Evolutionary conservation across 164 flowering plant genomes (phyloP).

Genomic region (Kingdonia uniflora): DNA sequence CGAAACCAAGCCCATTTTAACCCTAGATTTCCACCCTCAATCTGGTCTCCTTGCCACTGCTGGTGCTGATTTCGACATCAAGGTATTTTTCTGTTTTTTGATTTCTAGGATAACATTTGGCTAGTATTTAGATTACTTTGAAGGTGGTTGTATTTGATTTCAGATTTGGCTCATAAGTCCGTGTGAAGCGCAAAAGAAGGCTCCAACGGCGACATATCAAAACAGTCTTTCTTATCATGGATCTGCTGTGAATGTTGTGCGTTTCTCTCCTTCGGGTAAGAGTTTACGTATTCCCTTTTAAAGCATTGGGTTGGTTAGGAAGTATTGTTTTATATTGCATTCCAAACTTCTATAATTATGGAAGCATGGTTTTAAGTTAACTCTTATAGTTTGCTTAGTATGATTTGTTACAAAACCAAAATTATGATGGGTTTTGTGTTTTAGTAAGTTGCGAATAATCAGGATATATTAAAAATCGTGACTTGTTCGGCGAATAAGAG

Average conservation of each 20-base stretch:
- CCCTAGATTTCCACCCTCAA: slow-evolving; percentile 82
- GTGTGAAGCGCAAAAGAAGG: slow-evolving; percentile 42
- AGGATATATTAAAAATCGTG: too few species aligned
- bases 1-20: slow-evolving; percentile 74
- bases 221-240: slow-evolving; percentile 75
- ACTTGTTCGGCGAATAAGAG: too few species aligned
- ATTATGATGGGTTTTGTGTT: too few species aligned
- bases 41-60: slow-evolving; percentile 87
- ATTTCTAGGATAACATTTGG: too few species aligned
- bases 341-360: too few species aligned
- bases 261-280: slow-evolving; percentile 91
- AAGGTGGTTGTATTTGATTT: neutral
- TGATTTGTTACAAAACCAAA: too few species aligned
- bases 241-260: slow-evolving; percentile 73
- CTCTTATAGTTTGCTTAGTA: too few species aligned
- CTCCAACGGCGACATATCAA: slow-evolving; percentile 63
- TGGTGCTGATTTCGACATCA: slow-evolving; percentile 92
- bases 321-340: neutral
- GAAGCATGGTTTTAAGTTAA: too few species aligned
- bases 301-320: neutral
- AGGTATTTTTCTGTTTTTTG: slow-evolving; percentile 34
- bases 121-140: neutral
- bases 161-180: slow-evolving; percentile 73
- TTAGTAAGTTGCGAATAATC: too few species aligned
- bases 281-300: neutral